Conservation (phyloP, 805 yeast species). For the Kuraishia molischiana region DNA sequence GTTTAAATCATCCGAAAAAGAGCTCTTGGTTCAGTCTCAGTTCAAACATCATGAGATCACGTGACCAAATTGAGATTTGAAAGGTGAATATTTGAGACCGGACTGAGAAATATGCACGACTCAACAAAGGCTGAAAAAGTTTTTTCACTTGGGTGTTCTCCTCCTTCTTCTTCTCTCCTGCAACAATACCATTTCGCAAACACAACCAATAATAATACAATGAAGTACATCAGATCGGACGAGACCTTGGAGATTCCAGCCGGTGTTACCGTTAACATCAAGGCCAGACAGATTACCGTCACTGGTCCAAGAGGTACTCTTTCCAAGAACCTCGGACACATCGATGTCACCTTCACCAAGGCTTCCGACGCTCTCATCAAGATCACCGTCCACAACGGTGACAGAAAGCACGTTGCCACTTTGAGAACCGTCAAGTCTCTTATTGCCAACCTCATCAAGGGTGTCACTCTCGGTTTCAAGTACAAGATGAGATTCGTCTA, state of each 20-base stretch:
- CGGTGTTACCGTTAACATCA: conserved; percentile 85
- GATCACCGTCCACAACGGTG: conserved; percentile 95
- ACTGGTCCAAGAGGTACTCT: conserved; percentile 97
- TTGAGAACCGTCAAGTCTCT: conserved; percentile 97
- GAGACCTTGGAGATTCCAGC: conserved; percentile 67
- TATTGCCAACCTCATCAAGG: conserved; percentile 88
- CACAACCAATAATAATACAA: conserved; percentile 12
- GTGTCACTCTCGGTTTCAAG: conserved; percentile 98
- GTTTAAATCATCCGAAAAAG: too few species aligned
- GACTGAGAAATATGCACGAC: not conserved
- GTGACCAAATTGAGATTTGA: too few species aligned
- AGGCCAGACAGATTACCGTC: conserved; percentile 83
- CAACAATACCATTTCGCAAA: not conserved
- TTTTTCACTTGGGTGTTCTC: too few species aligned
- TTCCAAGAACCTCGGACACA: conserved; percentile 85
- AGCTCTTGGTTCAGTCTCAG: too few species aligned
- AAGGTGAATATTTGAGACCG: too few species aligned
- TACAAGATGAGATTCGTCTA: conserved; percentile 99
- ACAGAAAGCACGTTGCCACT: conserved; percentile 99
- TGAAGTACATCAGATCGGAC: conserved; percentile 57
- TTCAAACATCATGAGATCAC: too few species aligned
- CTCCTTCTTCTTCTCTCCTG: not conserved
- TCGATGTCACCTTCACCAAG: conserved; percentile 89
- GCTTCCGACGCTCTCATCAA: conserved; percentile 62
- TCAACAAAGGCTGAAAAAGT: too few species aligned